phyloP scores from a whole-genome alignment of 495 filamentous ascomycete species.

The Lasiosphaeris hirsuta region DNA sequence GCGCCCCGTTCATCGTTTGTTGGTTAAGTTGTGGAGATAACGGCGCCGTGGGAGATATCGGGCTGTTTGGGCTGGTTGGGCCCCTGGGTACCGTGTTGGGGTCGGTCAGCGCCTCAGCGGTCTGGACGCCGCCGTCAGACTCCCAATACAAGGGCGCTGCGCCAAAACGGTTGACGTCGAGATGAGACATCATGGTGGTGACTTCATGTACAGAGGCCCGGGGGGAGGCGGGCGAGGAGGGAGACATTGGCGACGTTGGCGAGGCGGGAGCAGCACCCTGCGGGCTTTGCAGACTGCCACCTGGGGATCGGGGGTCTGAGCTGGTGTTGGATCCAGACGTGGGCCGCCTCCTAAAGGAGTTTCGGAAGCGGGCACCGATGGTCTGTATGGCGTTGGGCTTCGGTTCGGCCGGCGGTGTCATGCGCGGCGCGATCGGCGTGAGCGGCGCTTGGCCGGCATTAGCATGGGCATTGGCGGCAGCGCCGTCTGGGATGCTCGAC shows the following conservation, averaged over 20 bases:
- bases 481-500: slow-evolving; percentile 25
- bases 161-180: slow-evolving; percentile 25
- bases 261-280: background rate
- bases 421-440: slow-evolving; percentile 4
- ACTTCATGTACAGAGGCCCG: slow-evolving; percentile 13
- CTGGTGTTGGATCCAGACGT: slow-evolving; percentile 17
- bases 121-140: slow-evolving; percentile 32
- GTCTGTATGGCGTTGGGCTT: slow-evolving; percentile 5
- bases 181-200: slow-evolving; percentile 23
- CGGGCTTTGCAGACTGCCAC: slow-evolving; percentile 9
- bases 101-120: slow-evolving; percentile 32
- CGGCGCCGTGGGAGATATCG: slow-evolving; percentile 1
- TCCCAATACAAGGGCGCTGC: slow-evolving; percentile 26
- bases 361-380: slow-evolving; percentile 7
- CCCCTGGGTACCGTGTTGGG: slow-evolving; percentile 13
- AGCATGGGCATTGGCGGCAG: background rate
- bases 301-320: slow-evolving; percentile 12
- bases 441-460: slow-evolving; percentile 1
- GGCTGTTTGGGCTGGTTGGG: background rate
- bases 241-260: slow-evolving; percentile 9
- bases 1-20: background rate
- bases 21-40: background rate
- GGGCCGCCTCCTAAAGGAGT: slow-evolving; percentile 20
- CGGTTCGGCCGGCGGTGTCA: background rate
- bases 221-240: background rate